phyloP scores from a whole-genome alignment of 2,329 filamentous ascomycete genomes.

The Sphaerulina populicola region DNA sequence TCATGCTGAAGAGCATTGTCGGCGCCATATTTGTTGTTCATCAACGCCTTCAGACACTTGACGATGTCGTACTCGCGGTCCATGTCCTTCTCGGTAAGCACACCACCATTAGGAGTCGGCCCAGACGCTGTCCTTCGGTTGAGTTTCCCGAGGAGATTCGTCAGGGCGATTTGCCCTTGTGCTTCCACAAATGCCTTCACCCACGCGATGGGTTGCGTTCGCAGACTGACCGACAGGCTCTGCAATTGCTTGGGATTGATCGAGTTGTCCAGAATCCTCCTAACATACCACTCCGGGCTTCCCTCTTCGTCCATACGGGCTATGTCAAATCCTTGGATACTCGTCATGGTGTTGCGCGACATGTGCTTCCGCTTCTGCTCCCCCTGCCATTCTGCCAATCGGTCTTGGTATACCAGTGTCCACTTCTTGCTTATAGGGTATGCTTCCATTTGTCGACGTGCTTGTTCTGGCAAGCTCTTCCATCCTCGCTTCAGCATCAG shows the following conservation, averaged over 20 bases:
- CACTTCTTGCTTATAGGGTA: conserved; percentile 95
- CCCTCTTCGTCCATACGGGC: conserved; percentile 86
- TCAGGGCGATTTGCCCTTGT: conserved; percentile 91
- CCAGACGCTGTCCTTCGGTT: conserved; percentile 76
- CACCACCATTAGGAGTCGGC: conserved; percentile 54
- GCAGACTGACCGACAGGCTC: conserved; percentile 84
- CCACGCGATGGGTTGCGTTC: conserved; percentile 95
- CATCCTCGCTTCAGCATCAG: conserved; percentile 97
- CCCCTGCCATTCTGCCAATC: conserved; percentile 84
- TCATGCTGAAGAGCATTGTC: conserved; percentile 89
- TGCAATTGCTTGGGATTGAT: conserved; percentile 86
- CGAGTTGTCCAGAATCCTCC: conserved; percentile 90
- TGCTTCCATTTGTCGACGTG: conserved; percentile 87
- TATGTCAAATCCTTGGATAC: conserved; percentile 58
- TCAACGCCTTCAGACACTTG: conserved; percentile 91
- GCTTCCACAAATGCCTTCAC: conserved; percentile 94
- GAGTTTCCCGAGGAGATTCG: conserved; percentile 86
- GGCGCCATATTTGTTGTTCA: conserved; percentile 99
- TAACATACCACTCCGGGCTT: conserved; percentile 95
- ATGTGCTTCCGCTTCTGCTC: conserved; percentile 82
- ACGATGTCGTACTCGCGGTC: conserved; percentile 95
- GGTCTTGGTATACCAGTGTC: conserved; percentile 93
- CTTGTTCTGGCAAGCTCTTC: conserved; percentile 94
- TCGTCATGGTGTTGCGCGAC: conserved; percentile 53
- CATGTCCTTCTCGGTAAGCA: conserved; percentile 65